These are phyloP conservation scores for Aquilaria malaccensis DNA, from an alignment of 345 rosid genomes.

Conservation along the genomic window DNA sequence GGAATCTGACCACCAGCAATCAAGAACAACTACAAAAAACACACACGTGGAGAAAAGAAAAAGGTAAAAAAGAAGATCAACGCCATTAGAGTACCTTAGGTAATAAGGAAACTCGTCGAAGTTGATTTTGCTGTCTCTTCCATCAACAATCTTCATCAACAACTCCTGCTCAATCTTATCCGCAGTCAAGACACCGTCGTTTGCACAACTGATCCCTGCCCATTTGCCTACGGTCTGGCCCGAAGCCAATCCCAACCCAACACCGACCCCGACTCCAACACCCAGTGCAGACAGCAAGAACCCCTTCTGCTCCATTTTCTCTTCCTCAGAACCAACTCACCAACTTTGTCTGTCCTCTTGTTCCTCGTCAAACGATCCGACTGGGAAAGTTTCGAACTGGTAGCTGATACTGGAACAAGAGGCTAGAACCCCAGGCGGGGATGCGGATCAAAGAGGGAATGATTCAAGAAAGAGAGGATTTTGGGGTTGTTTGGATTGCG, in stretches of 20 bases:
- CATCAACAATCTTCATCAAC: constrained; percentile 61
- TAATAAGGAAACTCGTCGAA: constrained; percentile 90
- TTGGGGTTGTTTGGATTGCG: constrained; percentile 3
- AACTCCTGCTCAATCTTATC: constrained; percentile 83
- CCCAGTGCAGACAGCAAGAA: constrained; percentile 69
- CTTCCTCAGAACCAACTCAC: neutral
- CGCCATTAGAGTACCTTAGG: constrained; percentile 41
- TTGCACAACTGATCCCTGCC: constrained; percentile 32
- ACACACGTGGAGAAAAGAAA: neutral
- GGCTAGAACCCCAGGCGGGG: neutral
- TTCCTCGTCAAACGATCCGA: constrained; percentile 1
- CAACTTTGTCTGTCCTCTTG: constrained; percentile 3
- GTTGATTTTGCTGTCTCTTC: constrained; percentile 47
- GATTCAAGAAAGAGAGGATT: neutral
- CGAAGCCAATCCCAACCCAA: constrained; percentile 82
- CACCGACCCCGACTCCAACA: constrained; percentile 84
- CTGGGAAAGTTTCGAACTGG: neutral
- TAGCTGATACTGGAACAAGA: neutral
- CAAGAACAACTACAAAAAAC: too few species aligned
- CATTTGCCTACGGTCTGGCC: constrained; percentile 59
- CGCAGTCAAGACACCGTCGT: constrained; percentile 38
- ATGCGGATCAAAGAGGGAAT: neutral
- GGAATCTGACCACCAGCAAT: too few species aligned
- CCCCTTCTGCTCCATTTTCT: constrained; percentile 71
- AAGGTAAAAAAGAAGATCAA: neutral